Percentiles rank a stretch among this genome's conserved stretches.
These are phyloP conservation scores for Rhynchospora pubera DNA, from an alignment of 176 grass and related monocot genomes.

Conservation along the genomic window DNA sequence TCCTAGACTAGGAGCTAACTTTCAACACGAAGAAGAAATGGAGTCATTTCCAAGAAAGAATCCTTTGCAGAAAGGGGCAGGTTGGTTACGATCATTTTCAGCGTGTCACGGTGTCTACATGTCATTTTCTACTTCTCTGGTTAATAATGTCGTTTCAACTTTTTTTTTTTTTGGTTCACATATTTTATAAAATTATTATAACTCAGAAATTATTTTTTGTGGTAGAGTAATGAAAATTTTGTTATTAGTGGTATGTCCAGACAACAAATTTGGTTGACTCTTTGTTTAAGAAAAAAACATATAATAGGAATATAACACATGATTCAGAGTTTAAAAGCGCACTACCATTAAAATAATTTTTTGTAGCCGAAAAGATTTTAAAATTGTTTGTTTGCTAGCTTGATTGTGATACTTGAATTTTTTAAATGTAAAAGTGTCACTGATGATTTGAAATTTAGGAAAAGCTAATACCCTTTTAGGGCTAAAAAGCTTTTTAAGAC, in stretches of 20 bases:
- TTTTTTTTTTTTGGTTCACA: background rate
- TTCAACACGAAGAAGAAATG: constrained; percentile 2
- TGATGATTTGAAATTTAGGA: background rate
- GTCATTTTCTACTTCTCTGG: constrained; percentile 9
- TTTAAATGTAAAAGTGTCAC: background rate
- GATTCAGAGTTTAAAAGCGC: background rate
- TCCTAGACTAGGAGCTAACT: background rate
- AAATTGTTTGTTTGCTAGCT: background rate
- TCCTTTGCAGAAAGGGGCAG: background rate
- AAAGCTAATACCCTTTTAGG: background rate
- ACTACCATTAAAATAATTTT: background rate
- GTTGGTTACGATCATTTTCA: constrained; percentile 7
- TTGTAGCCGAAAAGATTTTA: background rate
- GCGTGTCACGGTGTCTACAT: background rate
- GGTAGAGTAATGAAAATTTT: background rate
- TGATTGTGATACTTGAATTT: background rate
- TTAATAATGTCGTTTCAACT: constrained; percentile 12
- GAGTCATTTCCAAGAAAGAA: constrained; percentile 7
- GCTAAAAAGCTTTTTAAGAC: background rate
- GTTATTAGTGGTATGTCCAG: background rate
- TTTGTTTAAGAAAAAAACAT: background rate
- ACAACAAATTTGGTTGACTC: background rate
- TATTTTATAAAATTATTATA: background rate
- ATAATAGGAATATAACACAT: background rate
- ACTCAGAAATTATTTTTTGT: background rate